A percentile compares a stretch with the other conserved stretches of the same genome.
phyloP scores from a whole-genome alignment of 2,329 filamentous ascomycete species.

The Blastomyces parvus region DNA sequence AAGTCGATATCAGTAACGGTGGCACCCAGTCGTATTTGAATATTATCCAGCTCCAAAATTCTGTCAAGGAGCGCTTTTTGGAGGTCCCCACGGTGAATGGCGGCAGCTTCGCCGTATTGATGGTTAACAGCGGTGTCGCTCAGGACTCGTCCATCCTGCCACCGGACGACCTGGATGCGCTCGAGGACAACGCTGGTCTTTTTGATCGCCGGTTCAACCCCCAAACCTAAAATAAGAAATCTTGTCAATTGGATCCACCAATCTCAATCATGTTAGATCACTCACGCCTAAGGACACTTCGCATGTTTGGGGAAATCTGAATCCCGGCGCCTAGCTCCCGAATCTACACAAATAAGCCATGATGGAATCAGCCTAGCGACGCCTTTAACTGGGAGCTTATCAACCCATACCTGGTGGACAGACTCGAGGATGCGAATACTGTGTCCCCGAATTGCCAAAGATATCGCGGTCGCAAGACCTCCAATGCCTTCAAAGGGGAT shows the following conservation, averaged over 20 bases:
- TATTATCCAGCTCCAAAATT: conserved; percentile 27
- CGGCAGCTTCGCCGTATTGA: conserved; percentile 22
- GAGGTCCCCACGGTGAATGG: conserved; percentile 27
- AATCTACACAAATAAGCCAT: neutral
- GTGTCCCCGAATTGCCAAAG: conserved; percentile 18
- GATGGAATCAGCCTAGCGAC: neutral
- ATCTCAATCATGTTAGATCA: conserved; percentile 11
- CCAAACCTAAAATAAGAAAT: neutral
- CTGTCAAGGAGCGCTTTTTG: conserved; percentile 22
- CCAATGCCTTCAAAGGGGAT: conserved; percentile 17
- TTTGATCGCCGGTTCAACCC: conserved; percentile 5
- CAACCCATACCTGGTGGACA: conserved; percentile 10
- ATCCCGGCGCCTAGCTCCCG: conserved; percentile 18
- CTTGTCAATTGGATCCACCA: neutral
- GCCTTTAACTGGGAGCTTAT: neutral
- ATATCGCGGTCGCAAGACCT: conserved; percentile 19
- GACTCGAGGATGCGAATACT: conserved; percentile 19
- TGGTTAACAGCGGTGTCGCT: conserved; percentile 26
- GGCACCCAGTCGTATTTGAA: conserved; percentile 24
- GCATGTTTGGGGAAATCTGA: conserved; percentile 19
- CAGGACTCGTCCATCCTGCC: conserved; percentile 23
- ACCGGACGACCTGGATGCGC: conserved; percentile 27
- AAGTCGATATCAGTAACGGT: conserved; percentile 19
- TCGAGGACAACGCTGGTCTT: conserved; percentile 19
- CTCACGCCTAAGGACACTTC: neutral